Base-by-base conservation (phyloP, 2,329 filamentous ascomycete genomes). In the Cladorrhinum sp. region DNA sequence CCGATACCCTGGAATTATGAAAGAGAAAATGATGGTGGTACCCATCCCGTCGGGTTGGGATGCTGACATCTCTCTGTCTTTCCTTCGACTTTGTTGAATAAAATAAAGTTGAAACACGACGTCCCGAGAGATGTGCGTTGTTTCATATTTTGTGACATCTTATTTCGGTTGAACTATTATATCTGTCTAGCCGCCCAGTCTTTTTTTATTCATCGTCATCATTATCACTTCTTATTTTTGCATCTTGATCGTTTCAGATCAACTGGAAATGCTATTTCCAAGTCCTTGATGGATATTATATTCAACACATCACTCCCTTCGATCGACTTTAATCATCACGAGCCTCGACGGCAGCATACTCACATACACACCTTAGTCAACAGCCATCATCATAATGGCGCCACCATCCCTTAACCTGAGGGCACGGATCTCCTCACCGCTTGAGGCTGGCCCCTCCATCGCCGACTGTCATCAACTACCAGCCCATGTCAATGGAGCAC, bases 381-480 rank as follows among this genome's bases (percentile, higher is more conserved):
- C 52, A 55, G n/a, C 20, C 52, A 55, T 38, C 48, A 49, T 1
- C 57, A 68, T 27, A 32, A 80, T 81, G 77, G 45, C 64, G 10
- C 57, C 52, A 29, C 41, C 41, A 16, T 4, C 41, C 18, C 41
- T 45, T 4, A 36, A 49, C 41, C 76, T 82, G 68, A 87, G 85
- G 73, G 75, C 78, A 58, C 77, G 75, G 59, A 88, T 88, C 67
- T 87, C 85, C 1, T 81, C 83, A 54, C 85, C 85, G 13, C 78
- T 88, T 59, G 85, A 87, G 76, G 85, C 85, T 25, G 85, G 85
- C 18, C 75, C 76, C 48, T 87, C 85, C 20, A 76, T 87, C 58
- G 79, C 86, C 61, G 82, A 86, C 66, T 75, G 77, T 32, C 79
- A 85, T 64, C 79, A 81, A 61, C 77, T 88, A n/a, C 84, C 85